These are phyloP conservation scores for Cicer yamashitae DNA, from an alignment of 306 rosid genomes.

Conservation along the genomic window DNA sequence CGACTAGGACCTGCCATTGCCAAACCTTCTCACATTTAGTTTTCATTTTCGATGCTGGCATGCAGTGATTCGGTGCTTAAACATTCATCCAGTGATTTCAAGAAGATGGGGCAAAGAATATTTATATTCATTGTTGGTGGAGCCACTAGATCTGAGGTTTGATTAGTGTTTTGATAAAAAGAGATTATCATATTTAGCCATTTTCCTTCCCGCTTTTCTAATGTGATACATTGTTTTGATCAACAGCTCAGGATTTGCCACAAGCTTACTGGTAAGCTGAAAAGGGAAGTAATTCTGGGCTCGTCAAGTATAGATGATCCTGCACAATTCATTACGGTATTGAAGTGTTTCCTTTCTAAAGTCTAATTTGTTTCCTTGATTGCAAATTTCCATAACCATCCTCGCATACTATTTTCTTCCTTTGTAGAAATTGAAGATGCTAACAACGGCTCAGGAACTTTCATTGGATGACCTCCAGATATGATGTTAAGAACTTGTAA, in stretches of 20 bases:
- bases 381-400: conserved; percentile 31
- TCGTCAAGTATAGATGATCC: conserved; percentile 94
- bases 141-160: conserved; percentile 96
- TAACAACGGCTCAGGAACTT: conserved; percentile 64
- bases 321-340: conserved; percentile 84
- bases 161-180: conserved; percentile 21
- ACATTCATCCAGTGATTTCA: conserved; percentile 80
- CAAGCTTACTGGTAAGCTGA: conserved; percentile 84
- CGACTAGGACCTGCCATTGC: conserved; percentile 16
- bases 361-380: conserved; percentile 32
- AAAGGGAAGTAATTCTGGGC: conserved; percentile 85
- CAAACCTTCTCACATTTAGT: conserved; percentile 28
- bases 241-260: conserved; percentile 93
- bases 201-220: conserved; percentile 26
- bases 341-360: conserved; percentile 14
- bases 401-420: conserved; percentile 8
- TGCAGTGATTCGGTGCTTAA: conserved; percentile 77
- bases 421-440: conserved; percentile 88
- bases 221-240: conserved; percentile 43
- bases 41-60: conserved; percentile 39
- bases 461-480: conserved; percentile 95
- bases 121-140: conserved; percentile 94
- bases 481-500: conserved; percentile 51
- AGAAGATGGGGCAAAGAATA: conserved; percentile 91
- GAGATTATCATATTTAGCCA: conserved; percentile 18